phyloP scores from a whole-genome alignment of 768 basidiomycete species.

The Crucibulum laeve region DNA sequence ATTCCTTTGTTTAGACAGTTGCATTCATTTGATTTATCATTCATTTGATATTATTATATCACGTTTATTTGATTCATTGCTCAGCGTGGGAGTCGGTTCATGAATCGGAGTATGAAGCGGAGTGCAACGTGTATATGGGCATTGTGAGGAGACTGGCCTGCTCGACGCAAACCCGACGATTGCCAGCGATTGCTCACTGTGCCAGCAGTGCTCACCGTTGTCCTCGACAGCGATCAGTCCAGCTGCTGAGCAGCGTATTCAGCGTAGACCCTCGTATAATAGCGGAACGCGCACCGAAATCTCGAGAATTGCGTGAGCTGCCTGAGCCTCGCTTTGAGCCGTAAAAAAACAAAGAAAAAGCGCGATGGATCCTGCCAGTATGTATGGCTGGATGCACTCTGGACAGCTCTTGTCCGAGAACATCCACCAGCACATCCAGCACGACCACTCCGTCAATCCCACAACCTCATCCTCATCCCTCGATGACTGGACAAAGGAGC shows the following conservation, averaged over 20 bases:
- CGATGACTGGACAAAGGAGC: slow-evolving; percentile 46
- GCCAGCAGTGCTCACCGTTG: too few relatives aligned
- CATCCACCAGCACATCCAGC: slow-evolving; percentile 22
- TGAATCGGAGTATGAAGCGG: slow-evolving; percentile 27
- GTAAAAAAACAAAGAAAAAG: slow-evolving; percentile 26
- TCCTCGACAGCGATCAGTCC: too few relatives aligned
- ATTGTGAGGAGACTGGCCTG: not conserved
- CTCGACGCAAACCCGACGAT: not conserved
- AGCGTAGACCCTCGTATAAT: too few relatives aligned
- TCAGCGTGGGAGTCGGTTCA: slow-evolving; percentile 28
- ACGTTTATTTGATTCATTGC: slow-evolving; percentile 11
- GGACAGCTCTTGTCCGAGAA: slow-evolving; percentile 28
- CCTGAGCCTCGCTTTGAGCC: slow-evolving; percentile 19
- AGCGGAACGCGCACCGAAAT: too few relatives aligned
- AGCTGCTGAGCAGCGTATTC: too few relatives aligned
- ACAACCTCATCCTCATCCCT: slow-evolving; percentile 19
- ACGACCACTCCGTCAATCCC: slow-evolving; percentile 18
- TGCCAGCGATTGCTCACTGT: not conserved
- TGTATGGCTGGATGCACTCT: slow-evolving; percentile 43
- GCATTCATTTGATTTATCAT: slow-evolving; percentile 9
- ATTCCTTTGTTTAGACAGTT: slow-evolving; percentile 13
- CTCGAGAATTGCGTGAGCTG: too few relatives aligned
- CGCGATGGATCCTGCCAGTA: slow-evolving; percentile 36
- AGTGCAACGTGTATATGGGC: slow-evolving; percentile 5
- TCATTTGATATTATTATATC: slow-evolving; percentile 14